phyloP scores from a whole-genome alignment of 2,329 filamentous ascomycete species.

The Penicillium sp. region DNA sequence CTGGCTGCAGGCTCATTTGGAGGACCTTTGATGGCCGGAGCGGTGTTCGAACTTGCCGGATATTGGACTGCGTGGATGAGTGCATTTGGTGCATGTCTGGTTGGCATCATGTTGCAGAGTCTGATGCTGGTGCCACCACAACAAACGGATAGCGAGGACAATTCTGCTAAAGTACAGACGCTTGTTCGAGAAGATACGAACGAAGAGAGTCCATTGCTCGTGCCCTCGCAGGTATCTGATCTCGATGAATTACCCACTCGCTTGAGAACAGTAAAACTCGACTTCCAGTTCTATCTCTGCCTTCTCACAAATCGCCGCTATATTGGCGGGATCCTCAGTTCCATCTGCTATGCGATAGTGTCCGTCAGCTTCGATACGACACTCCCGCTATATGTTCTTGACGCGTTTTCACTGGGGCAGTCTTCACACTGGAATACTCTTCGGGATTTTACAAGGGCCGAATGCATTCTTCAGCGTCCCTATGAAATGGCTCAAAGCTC shows the following conservation, averaged over 20 bases:
- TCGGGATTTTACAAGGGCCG: constrained; percentile 65
- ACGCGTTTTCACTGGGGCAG: constrained; percentile 63
- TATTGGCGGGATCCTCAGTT: constrained; percentile 51
- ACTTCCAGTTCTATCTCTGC: not conserved
- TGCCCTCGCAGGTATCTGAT: not conserved
- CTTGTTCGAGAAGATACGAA: not conserved
- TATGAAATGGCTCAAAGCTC: constrained; percentile 55
- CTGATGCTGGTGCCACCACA: constrained; percentile 32
- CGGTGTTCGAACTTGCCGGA: constrained; percentile 36
- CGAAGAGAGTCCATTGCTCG: not conserved
- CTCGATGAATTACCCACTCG: not conserved
- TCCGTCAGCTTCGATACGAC: constrained; percentile 63
- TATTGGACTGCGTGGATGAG: constrained; percentile 41
- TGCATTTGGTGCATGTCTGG: constrained; percentile 33
- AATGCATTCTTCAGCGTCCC: constrained; percentile 63
- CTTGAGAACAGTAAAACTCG: not conserved
- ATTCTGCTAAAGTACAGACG: not conserved
- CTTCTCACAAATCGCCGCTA: constrained; percentile 43
- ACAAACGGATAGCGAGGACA: not conserved
- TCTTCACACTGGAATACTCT: constrained; percentile 61
- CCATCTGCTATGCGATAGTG: constrained; percentile 50
- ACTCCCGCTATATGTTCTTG: constrained; percentile 61
- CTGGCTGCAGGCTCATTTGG: constrained; percentile 35
- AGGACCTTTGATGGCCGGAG: constrained; percentile 38
- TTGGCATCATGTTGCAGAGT: constrained; percentile 39